Evolutionary conservation across 495 filamentous ascomycete species (phyloP).

Genomic region (Neurospora sp.): DNA sequence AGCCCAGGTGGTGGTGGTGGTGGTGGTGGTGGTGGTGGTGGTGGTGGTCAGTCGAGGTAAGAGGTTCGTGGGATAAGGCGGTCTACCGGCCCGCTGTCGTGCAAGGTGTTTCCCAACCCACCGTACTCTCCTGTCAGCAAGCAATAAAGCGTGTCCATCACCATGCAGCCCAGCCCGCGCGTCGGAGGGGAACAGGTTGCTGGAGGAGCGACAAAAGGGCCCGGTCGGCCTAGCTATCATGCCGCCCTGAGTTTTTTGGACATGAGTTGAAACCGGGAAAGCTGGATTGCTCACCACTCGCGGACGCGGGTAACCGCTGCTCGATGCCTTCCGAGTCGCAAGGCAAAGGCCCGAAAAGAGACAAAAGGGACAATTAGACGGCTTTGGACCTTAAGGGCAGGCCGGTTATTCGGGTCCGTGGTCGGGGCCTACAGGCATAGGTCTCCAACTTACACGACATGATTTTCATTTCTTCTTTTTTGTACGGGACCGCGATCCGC

Average conservation of each 20-base stretch:
- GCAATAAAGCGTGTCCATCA: not conserved
- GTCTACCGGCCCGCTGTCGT: conserved; percentile 20
- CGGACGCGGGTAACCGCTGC: not conserved
- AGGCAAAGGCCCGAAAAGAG: not conserved
- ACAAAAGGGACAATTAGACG: not conserved
- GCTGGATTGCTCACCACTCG: not conserved
- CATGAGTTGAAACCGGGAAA: not conserved
- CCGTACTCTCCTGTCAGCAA: not conserved
- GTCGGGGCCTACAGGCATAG: not conserved
- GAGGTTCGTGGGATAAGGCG: conserved; percentile 7
- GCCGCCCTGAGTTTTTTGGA: not conserved
- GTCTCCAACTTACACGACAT: not conserved
- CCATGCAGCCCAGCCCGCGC: not conserved
- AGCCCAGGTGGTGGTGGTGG: not conserved
- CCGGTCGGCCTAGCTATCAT: not conserved
- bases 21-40: not conserved
- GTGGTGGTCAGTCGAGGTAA: not conserved
- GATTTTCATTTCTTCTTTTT: not conserved
- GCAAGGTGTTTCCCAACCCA: conserved; percentile 3
- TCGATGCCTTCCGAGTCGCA: not conserved
- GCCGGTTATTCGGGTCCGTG: not conserved
- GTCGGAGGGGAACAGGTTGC: not conserved
- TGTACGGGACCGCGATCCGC: not conserved
- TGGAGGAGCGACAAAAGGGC: not conserved
- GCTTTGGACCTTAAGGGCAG: not conserved